Base-by-base conservation (phyloP, 306 rosid species). In the Oxytropis ochrocephala region DNA sequence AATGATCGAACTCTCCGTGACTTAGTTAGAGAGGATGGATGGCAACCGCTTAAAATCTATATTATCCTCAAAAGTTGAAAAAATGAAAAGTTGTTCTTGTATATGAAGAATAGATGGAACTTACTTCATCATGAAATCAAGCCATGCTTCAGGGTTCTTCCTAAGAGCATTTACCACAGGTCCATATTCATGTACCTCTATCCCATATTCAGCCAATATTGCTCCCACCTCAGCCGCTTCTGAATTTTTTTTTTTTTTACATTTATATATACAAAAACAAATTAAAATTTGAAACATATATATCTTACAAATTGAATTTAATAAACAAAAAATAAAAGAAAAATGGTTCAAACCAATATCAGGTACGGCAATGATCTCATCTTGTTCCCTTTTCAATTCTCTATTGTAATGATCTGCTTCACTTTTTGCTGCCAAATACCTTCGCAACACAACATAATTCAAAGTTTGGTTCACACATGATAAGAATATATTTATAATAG, bases 71-170 rank as follows among this genome's bases (percentile, higher is more conserved):
- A n/a, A n/a, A n/a, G n/a, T n/a, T n/a, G n/a, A n/a, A n/a, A n/a
- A n/a, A n/a, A n/a, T n/a, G n/a, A n/a, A n/a, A n/a, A n/a, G n/a
- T n/a, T n/a, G n/a, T n/a, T n/a, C n/a, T n/a, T n/a, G 27, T 21
- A 2, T 21, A 32, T 21, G 27, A 2, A 1, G 27, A 21, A 21
- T 24, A 4, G 29, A 24, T 1, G 29, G 38, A 33, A 33, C 8
- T 33, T 75, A 93, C 98, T 86, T 93, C 98, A 93, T 93, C 98
- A 93, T 93, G 85, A 93, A 93, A 80, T 93, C 96, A 38, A 93
- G 80, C 98, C 96, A 93, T 29, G 98, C 96, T 69, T 88, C 86
- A 33, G 98, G 98, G 0, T 72, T 90, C 69, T 80, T 90, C 61
- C 91, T 78, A 4, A 93, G 89, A 74, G 98, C 85, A 76, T 46